Evolutionary conservation across 352 stramenopile species (phyloP), one percentile per base, ranked within the genome.

Genomic region (Phytopythium delawarense): DNA sequence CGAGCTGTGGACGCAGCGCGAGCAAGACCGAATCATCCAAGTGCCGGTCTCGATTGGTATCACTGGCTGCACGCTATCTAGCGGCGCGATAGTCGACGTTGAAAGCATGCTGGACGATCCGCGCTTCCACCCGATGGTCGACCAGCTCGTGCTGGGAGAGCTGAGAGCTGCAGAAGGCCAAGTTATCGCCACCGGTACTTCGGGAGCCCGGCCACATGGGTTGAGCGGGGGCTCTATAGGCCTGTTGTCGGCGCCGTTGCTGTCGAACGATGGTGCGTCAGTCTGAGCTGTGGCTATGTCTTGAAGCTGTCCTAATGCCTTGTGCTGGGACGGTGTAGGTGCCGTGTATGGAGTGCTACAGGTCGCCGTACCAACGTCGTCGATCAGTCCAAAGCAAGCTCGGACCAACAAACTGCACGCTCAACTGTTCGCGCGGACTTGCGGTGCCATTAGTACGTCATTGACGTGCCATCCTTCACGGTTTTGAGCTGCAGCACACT

Each of bases 1-100:
- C 23, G 75, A 92, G 37, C 65, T 92, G 2, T 92, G 83, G 83
- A 87, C 79, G 11, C 75, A 85, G 56, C 72, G 71, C 13, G 74
- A 84, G 32, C 70, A 71, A 48, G 72, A 63, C 30, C 78, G 71
- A 39, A 62, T 70, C 6, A 69, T 79, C n/a, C 77, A 87, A 62
- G 72, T 84, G 0, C 74, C 83, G 8, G 78, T 72, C 4, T 76
- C 75, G 28, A 61, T 90, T 1, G 83, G 83, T 0, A 84, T 92
- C 55, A 73, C 79, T 46, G 83, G 83, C 1, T 74, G 60, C 18
- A 72, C 78, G 15, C 53, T 88, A 13, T 75, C 79, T 0, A 78
- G 62, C 39, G 63, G 60, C 54, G 67, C 69, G 8, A 78, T 65
- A 4, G 16, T 88, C 2, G 52, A 85, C 1, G 65, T 84, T 12